A percentile compares a stretch with the other conserved stretches of the same genome.
These are phyloP conservation scores for Thamnidium elegans DNA, from an alignment of 192 early-diverging fungal species.

Conservation along the genomic window DNA sequence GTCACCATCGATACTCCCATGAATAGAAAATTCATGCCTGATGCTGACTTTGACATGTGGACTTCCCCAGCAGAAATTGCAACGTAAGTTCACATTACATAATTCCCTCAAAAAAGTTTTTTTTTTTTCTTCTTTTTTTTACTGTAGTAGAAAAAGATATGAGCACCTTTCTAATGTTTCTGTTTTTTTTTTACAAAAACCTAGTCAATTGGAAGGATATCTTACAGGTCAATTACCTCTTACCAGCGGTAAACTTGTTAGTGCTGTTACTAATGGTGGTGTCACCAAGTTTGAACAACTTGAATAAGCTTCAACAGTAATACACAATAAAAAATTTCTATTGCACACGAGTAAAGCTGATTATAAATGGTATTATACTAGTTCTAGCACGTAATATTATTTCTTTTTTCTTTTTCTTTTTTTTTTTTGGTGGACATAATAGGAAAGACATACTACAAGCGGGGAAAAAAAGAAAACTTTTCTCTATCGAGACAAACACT, in stretches of 20 bases:
- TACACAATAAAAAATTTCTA: too few relatives aligned
- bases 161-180: too few relatives aligned
- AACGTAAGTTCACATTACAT: conserved; percentile 38
- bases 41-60: conserved; percentile 81
- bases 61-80: conserved; percentile 77
- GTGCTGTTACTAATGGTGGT: conserved; percentile 55
- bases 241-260: conserved; percentile 60
- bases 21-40: conserved; percentile 84
- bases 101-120: not conserved
- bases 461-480: too few relatives aligned
- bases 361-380: too few relatives aligned
- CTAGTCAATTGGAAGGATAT: conserved; percentile 53
- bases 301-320: not conserved
- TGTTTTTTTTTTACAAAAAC: not conserved
- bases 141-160: too few relatives aligned
- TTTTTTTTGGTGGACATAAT: too few relatives aligned
- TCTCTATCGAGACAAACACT: too few relatives aligned
- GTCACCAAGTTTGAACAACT: conserved; percentile 55
- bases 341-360: too few relatives aligned
- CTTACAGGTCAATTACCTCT: conserved; percentile 44
- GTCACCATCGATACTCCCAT: conserved; percentile 86
- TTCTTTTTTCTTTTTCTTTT: too few relatives aligned
- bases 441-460: too few relatives aligned
- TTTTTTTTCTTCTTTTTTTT: conserved; percentile 2
- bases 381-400: too few relatives aligned